Conservation (phyloP, 371 early-diverging fungal genomes). For the Mucor ambiguus region DNA sequence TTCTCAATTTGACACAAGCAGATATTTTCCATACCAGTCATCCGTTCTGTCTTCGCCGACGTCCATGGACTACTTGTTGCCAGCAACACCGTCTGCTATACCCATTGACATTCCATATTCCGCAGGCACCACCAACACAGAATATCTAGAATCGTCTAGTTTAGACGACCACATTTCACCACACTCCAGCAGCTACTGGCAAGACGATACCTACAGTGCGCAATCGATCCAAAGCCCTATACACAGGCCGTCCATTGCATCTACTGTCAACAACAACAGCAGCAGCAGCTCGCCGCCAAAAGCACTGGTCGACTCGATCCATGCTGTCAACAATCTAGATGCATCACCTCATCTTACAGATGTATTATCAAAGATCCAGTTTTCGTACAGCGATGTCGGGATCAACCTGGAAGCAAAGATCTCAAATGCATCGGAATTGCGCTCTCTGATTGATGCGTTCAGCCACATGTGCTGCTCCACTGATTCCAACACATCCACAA, state of each 20-base stretch:
- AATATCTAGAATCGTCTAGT: constrained; percentile 14
- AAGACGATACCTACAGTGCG: constrained; percentile 12
- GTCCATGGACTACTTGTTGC: constrained; percentile 19
- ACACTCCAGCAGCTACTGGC: constrained; percentile 16
- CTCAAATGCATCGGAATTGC: constrained; percentile 33
- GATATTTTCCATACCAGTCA: constrained; percentile 14
- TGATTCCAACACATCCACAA: background rate
- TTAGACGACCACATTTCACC: constrained; percentile 22
- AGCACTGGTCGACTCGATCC: background rate
- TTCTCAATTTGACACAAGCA: background rate
- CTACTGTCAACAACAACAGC: background rate
- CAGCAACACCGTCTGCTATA: constrained; percentile 19
- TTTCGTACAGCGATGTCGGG: constrained; percentile 37
- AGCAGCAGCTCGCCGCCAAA: constrained; percentile 4
- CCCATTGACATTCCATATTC: constrained; percentile 31
- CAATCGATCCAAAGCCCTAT: constrained; percentile 2
- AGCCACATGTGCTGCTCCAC: constrained; percentile 28
- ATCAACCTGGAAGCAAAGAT: constrained; percentile 38
- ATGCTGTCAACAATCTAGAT: background rate
- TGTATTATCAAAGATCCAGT: constrained; percentile 30
- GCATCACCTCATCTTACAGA: constrained; percentile 13
- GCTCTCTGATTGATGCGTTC: constrained; percentile 39
- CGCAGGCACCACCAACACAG: background rate
- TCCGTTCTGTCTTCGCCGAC: constrained; percentile 10
- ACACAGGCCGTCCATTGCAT: constrained; percentile 8